These are phyloP conservation scores for Nematodospora valgi DNA, from an alignment of 805 yeast species.

Conservation along the genomic window DNA sequence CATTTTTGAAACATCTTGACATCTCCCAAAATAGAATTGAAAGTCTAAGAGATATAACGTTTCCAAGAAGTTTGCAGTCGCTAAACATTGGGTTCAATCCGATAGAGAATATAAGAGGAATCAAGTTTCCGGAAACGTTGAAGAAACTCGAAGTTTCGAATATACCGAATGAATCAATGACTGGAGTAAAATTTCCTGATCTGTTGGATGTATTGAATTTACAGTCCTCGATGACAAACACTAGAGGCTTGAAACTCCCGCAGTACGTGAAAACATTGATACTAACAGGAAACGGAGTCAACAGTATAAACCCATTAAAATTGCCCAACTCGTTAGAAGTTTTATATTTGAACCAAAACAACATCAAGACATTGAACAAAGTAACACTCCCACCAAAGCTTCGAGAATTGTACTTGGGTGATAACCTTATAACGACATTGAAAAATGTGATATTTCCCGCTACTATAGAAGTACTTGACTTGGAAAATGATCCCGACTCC, in stretches of 20 bases:
- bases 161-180: conserved; percentile 45
- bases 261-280: conserved; percentile 26
- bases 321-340: conserved; percentile 38
- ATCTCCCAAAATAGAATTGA: conserved; percentile 40
- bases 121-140: conserved; percentile 36
- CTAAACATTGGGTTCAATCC: conserved; percentile 37
- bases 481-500: conserved; percentile 39
- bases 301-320: conserved; percentile 43
- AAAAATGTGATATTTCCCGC: conserved; percentile 41
- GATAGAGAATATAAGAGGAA: conserved; percentile 40
- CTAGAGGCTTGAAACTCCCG: conserved; percentile 42
- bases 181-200: conserved; percentile 45
- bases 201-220: conserved; percentile 31
- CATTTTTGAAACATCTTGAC: conserved; percentile 25
- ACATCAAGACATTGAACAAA: conserved; percentile 43
- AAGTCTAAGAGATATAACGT: conserved; percentile 31
- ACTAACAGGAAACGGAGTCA: conserved; percentile 38
- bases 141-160: conserved; percentile 37
- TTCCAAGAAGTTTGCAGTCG: conserved; percentile 29
- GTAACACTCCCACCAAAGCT: conserved; percentile 36
- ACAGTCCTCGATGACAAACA: conserved; percentile 43
- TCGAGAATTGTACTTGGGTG: conserved; percentile 36
- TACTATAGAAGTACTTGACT: conserved; percentile 35
- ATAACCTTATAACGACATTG: conserved; percentile 41
- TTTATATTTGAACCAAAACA: conserved; percentile 36